Base-by-base conservation (phyloP, 2,329 filamentous ascomycete genomes). In the Pseudocercospora musae region DNA sequence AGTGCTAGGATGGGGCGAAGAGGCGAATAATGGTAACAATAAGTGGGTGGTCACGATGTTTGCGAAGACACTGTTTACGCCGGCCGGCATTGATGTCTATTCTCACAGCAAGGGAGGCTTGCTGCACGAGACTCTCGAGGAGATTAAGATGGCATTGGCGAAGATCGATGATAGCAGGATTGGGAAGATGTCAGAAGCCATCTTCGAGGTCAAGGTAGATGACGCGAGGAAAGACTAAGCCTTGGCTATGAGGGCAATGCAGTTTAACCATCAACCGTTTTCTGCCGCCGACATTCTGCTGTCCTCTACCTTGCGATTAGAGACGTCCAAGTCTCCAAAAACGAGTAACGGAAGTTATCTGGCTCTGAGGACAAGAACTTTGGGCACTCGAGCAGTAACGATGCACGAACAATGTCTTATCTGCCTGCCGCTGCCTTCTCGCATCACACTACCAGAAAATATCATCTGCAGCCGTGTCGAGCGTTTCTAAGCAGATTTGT, bases 21-120 rank as follows among this genome's bases (percentile, higher is more conserved):
- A 79, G 21, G 73, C 77, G 57, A 62, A 59, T 9, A 69, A 64
- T 10, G 64, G 56, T 8, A 68, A 60, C 10, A 75, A 73, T 83
- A 69, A 78, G 33, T 96, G 90, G 90, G 86, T 85, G 1, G 90
- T 96, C 13, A 96, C 90, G 4, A 94, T 89, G 82, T 96, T 96
- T 75, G 87, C 88, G 66, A 88, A 90, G 71, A 96, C 90, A 23
- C 69, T 93, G 49, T 96, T 96, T 69, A 95, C 91, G 6, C 89
- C 89, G 66, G 90, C 91, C 60, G 92, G 92, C 0, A 71, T 96
- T 29, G 92, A 96, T 76, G 76, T 96, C 9, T 95, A 94, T 75
- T 87, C 85, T 50, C 82, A 89, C 68, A 80, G 82, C 15, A 82
- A 77, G 57, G 83, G 82, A 65, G 89, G 89, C 0, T 66, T 91